phyloP scores from a whole-genome alignment of 495 filamentous ascomycete genomes.

The Penicillium subrubescens region DNA sequence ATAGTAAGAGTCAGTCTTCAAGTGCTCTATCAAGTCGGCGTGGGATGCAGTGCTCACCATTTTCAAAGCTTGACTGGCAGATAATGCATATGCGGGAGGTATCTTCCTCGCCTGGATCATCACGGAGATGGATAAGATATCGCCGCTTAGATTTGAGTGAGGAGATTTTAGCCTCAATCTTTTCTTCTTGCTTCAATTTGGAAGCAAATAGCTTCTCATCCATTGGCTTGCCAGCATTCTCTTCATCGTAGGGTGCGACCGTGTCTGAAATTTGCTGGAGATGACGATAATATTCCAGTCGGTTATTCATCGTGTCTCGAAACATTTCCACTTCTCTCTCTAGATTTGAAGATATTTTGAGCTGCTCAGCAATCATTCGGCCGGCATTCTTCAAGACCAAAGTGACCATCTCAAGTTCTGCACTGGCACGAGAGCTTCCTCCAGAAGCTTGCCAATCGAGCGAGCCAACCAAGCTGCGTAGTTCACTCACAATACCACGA shows the following conservation, averaged over 20 bases:
- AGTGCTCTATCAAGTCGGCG: background rate
- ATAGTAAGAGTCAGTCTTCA: constrained; percentile 15
- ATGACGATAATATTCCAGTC: constrained; percentile 86
- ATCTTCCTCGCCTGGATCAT: constrained; percentile 60
- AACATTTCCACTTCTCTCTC: constrained; percentile 78
- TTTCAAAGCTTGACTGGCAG: constrained; percentile 70
- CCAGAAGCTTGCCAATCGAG: constrained; percentile 62
- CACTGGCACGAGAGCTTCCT: constrained; percentile 61
- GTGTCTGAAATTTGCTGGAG: constrained; percentile 86
- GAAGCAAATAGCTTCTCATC: constrained; percentile 37
- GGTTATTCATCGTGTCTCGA: constrained; percentile 73
- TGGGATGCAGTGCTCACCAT: constrained; percentile 51
- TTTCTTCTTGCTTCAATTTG: constrained; percentile 49
- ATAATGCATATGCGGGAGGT: constrained; percentile 72
- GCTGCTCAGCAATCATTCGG: constrained; percentile 62
- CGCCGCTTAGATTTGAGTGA: constrained; percentile 66
- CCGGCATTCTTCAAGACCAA: constrained; percentile 59
- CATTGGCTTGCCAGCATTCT: constrained; percentile 49
- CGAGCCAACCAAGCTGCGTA: constrained; percentile 62
- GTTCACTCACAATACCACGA: constrained; percentile 65
- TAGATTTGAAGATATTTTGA: constrained; percentile 59
- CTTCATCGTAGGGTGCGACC: constrained; percentile 70
- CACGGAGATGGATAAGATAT: constrained; percentile 66
- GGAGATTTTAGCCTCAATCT: constrained; percentile 55
- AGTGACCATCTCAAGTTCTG: constrained; percentile 65